Conservation (phyloP, 169 alveolate species). For the Plasmodium knowlesi region DNA sequence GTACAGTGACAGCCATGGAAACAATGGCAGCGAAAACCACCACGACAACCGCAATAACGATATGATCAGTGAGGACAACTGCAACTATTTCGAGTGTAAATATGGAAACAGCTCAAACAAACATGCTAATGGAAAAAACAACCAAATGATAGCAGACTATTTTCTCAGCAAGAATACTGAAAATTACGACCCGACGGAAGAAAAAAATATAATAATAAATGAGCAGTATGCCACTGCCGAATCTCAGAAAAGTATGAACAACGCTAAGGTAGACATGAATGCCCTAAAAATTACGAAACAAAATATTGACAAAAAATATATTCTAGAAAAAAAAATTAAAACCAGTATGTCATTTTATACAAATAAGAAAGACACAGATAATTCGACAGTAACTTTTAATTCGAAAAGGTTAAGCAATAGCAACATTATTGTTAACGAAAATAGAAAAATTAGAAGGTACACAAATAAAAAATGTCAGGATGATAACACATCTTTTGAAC, state of each 20-base stretch:
- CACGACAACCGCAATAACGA: neutral
- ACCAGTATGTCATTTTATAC: conserved; percentile 3
- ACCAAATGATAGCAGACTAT: conserved; percentile 13
- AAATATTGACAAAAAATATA: conserved; percentile 56
- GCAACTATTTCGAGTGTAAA: conserved; percentile 15
- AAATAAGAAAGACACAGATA: conserved; percentile 31
- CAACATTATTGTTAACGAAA: conserved; percentile 48
- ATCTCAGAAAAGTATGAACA: conserved; percentile 14
- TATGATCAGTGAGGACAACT: neutral
- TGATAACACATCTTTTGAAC: conserved; percentile 48
- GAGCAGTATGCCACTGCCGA: neutral
- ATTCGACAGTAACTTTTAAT: conserved; percentile 41
- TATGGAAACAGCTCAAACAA: conserved; percentile 40
- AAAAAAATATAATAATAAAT: conserved; percentile 18
- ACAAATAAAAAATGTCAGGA: conserved; percentile 26
- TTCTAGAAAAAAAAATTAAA: conserved; percentile 32
- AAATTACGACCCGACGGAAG: neutral
- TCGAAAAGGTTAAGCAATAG: conserved; percentile 66
- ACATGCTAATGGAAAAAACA: neutral
- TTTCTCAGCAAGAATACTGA: conserved; percentile 24
- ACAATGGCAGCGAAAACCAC: neutral
- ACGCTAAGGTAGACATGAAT: conserved; percentile 20
- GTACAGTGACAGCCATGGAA: neutral
- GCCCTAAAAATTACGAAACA: conserved; percentile 50
- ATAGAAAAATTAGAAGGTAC: conserved; percentile 66